Evolutionary conservation across 176 grass and related monocot species (phyloP).

Genomic region (Zea luxurians): DNA sequence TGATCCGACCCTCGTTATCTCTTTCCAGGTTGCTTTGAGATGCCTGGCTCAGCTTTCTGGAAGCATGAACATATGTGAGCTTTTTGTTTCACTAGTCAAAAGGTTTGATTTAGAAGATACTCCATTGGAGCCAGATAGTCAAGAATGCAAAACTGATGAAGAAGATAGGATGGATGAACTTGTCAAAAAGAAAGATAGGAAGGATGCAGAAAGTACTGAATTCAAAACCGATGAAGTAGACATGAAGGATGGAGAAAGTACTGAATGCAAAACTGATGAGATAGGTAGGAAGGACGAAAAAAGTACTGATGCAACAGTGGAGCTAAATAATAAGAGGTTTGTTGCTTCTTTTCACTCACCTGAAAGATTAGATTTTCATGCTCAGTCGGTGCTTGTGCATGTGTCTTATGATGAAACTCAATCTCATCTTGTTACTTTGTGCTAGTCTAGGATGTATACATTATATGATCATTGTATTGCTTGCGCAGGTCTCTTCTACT

Average conservation of each 20-base stretch:
- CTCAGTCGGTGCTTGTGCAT: conserved; percentile 25
- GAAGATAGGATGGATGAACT: conserved; percentile 22
- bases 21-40: conserved; percentile 75
- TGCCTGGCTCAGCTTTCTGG: conserved; percentile 63
- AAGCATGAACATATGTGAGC: conserved; percentile 51
- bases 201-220: conserved; percentile 41
- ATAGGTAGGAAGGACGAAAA: conserved; percentile 35
- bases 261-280: conserved; percentile 49
- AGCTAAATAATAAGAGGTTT: conserved; percentile 57
- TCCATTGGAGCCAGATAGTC: conserved; percentile 41
- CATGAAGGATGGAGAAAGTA: conserved; percentile 11
- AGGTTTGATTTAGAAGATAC: conserved; percentile 61
- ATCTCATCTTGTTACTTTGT: conserved; percentile 33
- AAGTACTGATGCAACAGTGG: conserved; percentile 38
- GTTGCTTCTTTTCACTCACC: conserved; percentile 27
- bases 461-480: conserved; percentile 25
- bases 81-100: conserved; percentile 79
- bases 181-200: conserved; percentile 27
- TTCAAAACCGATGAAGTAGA: conserved; percentile 12
- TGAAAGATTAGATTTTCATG: conserved; percentile 22
- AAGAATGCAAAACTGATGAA: conserved; percentile 50
- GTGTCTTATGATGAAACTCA: conserved; percentile 48
- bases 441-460: conserved; percentile 15
- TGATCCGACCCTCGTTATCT: conserved; percentile 19
- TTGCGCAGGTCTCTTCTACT: conserved; percentile 62